Evolutionary conservation across 1,139 yeast genomes (phyloP), one percentile per base, ranked within the genome.

Genomic region (Suhomyces bolitotheri): DNA sequence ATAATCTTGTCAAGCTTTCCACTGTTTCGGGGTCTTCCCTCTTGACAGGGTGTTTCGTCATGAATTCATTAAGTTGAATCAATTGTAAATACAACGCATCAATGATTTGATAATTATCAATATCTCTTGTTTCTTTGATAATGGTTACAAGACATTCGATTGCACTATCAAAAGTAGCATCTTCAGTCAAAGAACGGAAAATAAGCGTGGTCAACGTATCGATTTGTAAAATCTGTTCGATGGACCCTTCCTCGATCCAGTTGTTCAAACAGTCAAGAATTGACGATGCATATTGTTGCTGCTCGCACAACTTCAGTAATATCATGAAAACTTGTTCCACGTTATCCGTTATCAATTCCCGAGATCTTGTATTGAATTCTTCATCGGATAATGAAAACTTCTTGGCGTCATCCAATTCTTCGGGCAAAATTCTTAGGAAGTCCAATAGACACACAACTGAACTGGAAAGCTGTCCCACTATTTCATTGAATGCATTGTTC

Each of bases 181-280:
- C 84, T 34, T 73, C 67, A 7, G 73, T 55, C 31, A 92, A 64
- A 1, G 95, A 83, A 35, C 71, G 73, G 56, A 89, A 86, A 17
- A 90, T 76, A 38, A 89, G 62, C 10, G 76, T 67, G 17, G 90
- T 77, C 32, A 92, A 62, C 1, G 82, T 64, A 13, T 80, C 73
- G 24, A 85, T 76, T 12, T 77, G 67, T 33, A 88, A 60, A 22
- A 90, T 66, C 34, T 78, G 71, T 36, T 78, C 82, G 23, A 88
- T 72, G 3, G 92, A 86, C 34, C 88, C 78, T 56, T 92, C 98
- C 45, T 75, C 76, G 39, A 92, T 79, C 98, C 98, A 92, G 21
- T 95, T 83, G 50, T 82, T 82, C 44, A 92, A 69, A 58, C 96
- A 86, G 46, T 80, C 83, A 44, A 90, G 72, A 10, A 89, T 71